Base-by-base conservation (phyloP, 208 protist species). In the Trypanosoma cruzi region DNA sequence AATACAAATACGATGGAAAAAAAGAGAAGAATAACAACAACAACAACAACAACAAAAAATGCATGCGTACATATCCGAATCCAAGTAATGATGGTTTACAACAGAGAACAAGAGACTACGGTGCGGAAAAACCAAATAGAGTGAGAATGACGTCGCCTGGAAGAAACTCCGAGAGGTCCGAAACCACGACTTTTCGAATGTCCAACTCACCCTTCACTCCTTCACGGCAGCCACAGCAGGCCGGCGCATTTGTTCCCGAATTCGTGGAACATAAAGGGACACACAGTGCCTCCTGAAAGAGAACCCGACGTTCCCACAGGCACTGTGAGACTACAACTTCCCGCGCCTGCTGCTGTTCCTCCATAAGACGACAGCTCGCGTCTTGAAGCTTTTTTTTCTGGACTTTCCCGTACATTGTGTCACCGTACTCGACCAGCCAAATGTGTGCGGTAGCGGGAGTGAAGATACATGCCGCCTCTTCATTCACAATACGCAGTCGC, bases 91-190 rank as follows among this genome's bases (percentile, higher is more conserved):
- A n/a, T n/a, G n/a, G n/a, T n/a, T n/a, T n/a, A n/a, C n/a, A n/a
- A n/a, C n/a, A n/a, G n/a, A n/a, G n/a, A n/a, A n/a, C n/a, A n/a
- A n/a, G n/a, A n/a, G n/a, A n/a, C n/a, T 53, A 53, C 48, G 6
- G n/a, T 53, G n/a, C 18, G n/a, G n/a, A 53, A 53, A 18, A 24
- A 53, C n/a, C 48, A 50, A 70, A 61, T 36, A 84, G 34, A 26
- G 62, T 77, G 22, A 71, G 52, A 36, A 79, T 54, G 18, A 44
- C 13, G 32, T 54, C 10, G 53, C 72, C 50, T 18, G 49, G 32
- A 56, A 68, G 36, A 72, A 82, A 82, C 11, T 79, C 53, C 10
- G 22, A 55, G 6, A 79, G 52, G 32, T 75, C 64, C 31, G 77
- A 31, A n/a, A 82, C 36, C 49, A 79, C 31, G 22, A 40, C 34